Base-by-base conservation (phyloP, 2,329 filamentous ascomycete genomes). In the Dissoconium aciculare region DNA sequence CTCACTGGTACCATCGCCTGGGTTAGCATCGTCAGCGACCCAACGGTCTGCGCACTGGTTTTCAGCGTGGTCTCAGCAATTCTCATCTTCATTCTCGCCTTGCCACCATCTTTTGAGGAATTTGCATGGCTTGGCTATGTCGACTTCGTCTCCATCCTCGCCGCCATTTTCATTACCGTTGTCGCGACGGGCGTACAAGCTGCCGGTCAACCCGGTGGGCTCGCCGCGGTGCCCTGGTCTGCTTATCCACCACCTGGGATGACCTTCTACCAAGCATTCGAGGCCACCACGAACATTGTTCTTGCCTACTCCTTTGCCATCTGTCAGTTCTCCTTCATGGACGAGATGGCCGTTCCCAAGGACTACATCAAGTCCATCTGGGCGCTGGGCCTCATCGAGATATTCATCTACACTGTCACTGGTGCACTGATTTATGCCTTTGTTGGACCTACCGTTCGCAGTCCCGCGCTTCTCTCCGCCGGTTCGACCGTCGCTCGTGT, bases 341-440 rank as follows among this genome's bases (percentile, higher is more conserved):
- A 66, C 26, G 76, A 81, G 51, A 61, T 82, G 50, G 67, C 70
- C 49, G 62, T 73, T 23, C 74, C 75, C 2, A 59, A 59, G 34
- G 66, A 74, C 40, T 78, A 69, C 52, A 63, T 68, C 34, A 75
- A 76, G 52, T 59, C 58, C 3, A 58, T 63, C 44, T 57, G 57
- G 51, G 68, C 75, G 5, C 66, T 84, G 31, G 66, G 66, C 43
- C 50, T 76, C 23, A 66, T 78, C 12, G 74, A 79, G 48, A 61
- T 66, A 15, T 56, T 59, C 23, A 64, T 82, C 26, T 82, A 82
- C 52, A 59, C 77, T 16, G 46, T 78, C 15, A 72, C 74, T 1
- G 74, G 74, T 4, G 64, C 70, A 5, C 65, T 81, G 21, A 72
- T 80, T 44, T 83, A 82, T 55, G 61, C 69, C 35, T 81, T 67